Evolutionary conservation across 768 basidiomycete species (phyloP), one percentile per base, ranked within the genome.

Genomic region (Epithele typhae): DNA sequence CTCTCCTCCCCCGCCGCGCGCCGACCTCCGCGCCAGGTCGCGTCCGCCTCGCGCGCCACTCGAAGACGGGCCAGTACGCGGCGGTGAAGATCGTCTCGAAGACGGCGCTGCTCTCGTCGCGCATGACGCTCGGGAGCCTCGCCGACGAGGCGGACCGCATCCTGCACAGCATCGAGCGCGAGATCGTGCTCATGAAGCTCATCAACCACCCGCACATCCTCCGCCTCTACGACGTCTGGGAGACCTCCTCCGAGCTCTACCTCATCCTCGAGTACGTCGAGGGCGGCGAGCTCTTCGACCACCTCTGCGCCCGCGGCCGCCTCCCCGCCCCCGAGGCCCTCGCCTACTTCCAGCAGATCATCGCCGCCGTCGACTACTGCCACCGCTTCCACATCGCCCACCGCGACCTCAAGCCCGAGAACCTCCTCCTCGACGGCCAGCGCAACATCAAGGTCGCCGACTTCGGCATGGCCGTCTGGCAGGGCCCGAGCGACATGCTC

Each of bases 381-480:
- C 92, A 95, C 65, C 78, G 82, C n/a, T 90, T 93, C 70, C 91
- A 92, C 59, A 87, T 97, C 61, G 87, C 87, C 21, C 94, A 96
- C 61, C 83, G 94, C 30, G 94, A 97, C 66, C 73, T 97, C 42
- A 95, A 98, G 61, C 92, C 90, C 2, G 94, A 96, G 64, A 98
- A 96, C 61, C 73, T 98, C 24, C 74, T 98, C 42, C 79, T 95
- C 40, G 89, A 92, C 69, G 72, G 77, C 32, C 70, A 89, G 58
- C 79, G 76, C 53, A 92, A 92, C 56, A 84, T 97, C 78, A 98
- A 95, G 63, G 83, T 97, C 25, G 92, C 90, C 2, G 94, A 97
- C 67, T 94, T 96, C 62, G 93, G 94, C n/a, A 93, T 96, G 89
- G 92, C 93, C 3, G 87, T 88, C 25, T 93, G 89, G 85, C 88